phyloP scores from a whole-genome alignment of 345 rosid species.

The Eucalyptus tenuipes region DNA sequence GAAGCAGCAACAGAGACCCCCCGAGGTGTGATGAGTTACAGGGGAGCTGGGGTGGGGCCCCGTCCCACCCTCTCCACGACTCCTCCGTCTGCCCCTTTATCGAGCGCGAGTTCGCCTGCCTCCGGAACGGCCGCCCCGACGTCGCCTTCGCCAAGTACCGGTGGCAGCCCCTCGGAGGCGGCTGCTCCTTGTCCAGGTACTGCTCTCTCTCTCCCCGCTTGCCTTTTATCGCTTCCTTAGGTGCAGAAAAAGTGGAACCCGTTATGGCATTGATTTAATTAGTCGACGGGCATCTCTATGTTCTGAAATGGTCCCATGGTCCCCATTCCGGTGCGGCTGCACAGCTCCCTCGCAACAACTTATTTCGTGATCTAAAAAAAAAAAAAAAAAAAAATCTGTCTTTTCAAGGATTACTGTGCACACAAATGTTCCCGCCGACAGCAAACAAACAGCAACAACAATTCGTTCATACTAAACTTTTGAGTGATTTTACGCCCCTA shows the following conservation, averaged over 20 bases:
- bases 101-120: conserved; percentile 42
- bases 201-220: background rate
- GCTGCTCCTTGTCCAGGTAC: conserved; percentile 42
- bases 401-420: background rate
- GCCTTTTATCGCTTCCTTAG: background rate
- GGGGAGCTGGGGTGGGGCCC: conserved; percentile 53
- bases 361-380: accelerated
- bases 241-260: background rate
- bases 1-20: no score
- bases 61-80: conserved; percentile 46
- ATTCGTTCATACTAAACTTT: background rate
- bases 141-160: conserved; percentile 29
- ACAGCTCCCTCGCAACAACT: background rate
- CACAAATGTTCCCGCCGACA: background rate
- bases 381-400: background rate
- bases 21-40: no score
- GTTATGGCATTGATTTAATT: background rate
- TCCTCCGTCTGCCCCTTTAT: conserved; percentile 50
- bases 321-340: accelerated
- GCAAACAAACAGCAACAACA: accelerated
- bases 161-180: conserved; percentile 44
- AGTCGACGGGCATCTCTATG: accelerated
- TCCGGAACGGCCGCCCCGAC: conserved; percentile 58
- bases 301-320: background rate
- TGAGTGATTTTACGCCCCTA: accelerated